A percentile compares a stretch with the other conserved stretches of the same genome.
Evolutionary conservation across 2,329 filamentous ascomycete species (phyloP).

Genomic region (Fusarium sp.): DNA sequence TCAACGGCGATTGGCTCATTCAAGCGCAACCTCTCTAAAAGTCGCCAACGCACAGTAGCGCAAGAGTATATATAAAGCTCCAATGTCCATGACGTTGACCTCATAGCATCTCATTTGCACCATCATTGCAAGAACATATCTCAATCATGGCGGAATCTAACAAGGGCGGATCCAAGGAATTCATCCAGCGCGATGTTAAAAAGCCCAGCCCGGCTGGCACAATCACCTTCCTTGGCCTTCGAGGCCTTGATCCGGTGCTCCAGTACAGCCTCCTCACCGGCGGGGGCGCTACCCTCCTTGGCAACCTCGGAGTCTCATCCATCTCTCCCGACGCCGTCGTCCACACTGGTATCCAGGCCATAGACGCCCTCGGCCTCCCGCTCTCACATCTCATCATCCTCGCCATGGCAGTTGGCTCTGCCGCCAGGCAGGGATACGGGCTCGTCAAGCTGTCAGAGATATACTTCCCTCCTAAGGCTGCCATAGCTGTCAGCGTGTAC

Average conservation of each 20-base stretch:
- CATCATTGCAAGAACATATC: not conserved
- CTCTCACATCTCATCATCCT: constrained; percentile 64
- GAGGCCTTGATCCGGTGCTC: constrained; percentile 50
- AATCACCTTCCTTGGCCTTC: constrained; percentile 55
- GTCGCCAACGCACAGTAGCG: not conserved
- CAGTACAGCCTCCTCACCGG: constrained; percentile 49
- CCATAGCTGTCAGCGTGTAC: constrained; percentile 60
- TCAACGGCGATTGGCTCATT: not conserved
- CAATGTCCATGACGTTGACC: not conserved
- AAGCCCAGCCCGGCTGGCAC: constrained; percentile 50
- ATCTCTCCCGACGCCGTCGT: constrained; percentile 54
- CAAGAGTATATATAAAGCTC: not conserved
- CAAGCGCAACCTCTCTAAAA: not conserved
- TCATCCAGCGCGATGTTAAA: constrained; percentile 54
- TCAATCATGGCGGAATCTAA: constrained; percentile 8
- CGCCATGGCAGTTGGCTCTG: constrained; percentile 63
- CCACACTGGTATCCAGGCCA: constrained; percentile 38
- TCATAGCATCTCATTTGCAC: not conserved
- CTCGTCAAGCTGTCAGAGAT: constrained; percentile 60
- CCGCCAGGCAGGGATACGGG: constrained; percentile 70
- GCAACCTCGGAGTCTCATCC: constrained; percentile 58
- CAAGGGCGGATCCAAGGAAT: constrained; percentile 38
- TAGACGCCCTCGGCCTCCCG: constrained; percentile 60
- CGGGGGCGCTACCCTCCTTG: constrained; percentile 59
- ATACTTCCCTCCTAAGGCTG: constrained; percentile 59